These are phyloP conservation scores for Maudiozyma humilis DNA, from an alignment of 1,139 yeast genomes.

Conservation along the genomic window DNA sequence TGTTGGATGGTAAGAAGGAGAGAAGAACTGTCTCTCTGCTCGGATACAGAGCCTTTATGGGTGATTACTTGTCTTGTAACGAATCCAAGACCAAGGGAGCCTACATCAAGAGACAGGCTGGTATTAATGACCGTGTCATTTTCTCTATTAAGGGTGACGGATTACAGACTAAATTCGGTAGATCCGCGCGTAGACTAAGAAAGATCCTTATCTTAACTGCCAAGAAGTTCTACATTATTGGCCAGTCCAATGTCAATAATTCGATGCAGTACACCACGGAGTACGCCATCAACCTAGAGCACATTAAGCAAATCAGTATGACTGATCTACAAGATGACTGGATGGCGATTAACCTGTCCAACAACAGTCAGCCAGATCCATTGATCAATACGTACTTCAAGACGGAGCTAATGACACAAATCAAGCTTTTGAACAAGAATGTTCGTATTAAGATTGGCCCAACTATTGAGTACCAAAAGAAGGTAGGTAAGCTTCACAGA, in stretches of 20 bases:
- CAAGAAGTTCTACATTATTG: conserved; percentile 55
- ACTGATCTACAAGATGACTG: conserved; percentile 86
- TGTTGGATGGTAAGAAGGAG: conserved; percentile 71
- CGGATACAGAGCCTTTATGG: conserved; percentile 88
- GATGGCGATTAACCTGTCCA: conserved; percentile 66
- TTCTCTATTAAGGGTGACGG: conserved; percentile 81
- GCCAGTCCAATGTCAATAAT: conserved; percentile 65
- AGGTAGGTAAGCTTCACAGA: conserved; percentile 72
- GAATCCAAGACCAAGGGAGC: conserved; percentile 64
- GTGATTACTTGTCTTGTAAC: conserved; percentile 86
- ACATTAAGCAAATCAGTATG: conserved; percentile 57
- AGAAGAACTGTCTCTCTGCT: conserved; percentile 82
- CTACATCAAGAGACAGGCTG: conserved; percentile 57
- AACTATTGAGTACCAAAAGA: conserved; percentile 76
- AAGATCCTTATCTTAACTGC: conserved; percentile 66
- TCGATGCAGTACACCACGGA: conserved; percentile 64
- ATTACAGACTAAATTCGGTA: conserved; percentile 77
- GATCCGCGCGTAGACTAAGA: conserved; percentile 75
- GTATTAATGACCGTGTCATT: conserved; percentile 59
- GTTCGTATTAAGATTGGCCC: conserved; percentile 61
- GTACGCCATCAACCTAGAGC: conserved; percentile 48
- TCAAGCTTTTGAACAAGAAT: conserved; percentile 55
- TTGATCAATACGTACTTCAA: conserved; percentile 75
- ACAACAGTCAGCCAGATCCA: conserved; percentile 61
- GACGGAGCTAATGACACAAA: conserved; percentile 77